Base-by-base conservation (phyloP, 1,139 yeast species). In the Candida pseudoviswanathii region DNA sequence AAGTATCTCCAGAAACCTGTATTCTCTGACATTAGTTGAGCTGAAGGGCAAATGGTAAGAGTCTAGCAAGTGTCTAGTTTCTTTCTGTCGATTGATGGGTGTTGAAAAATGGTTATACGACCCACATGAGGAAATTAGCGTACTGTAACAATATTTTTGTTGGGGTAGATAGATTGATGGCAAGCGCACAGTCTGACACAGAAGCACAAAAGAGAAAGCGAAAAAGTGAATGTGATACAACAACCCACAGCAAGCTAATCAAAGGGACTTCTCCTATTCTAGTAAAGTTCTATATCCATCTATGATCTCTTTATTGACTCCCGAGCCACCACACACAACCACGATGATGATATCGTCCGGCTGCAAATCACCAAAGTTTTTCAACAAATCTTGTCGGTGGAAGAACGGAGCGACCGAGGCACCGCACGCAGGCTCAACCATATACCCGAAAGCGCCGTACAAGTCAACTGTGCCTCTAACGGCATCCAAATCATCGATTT, bases 361-460 rank as follows among this genome's bases (percentile, higher is more conserved):
- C 9, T 52, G 25, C 40, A 73, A 60, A 27, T 58, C 45, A 3
- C 59, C 60, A 43, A 71, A 68, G 10, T 53, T 51, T 30, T 56
- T 51, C 21, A 72, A 54, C 11, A 65, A 46, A 29, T 65, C 63
- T 25, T 52, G 37, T 48, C 65, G 61, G 22, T 59, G 57, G 46
- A 62, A 64, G 1, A 65, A 71, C 9, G 64, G 62, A 0, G 68
- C 58, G 11, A 67, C 55, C 1, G 77, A 64, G 0, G 77, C 77
- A 1, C 78, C 78, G 58, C 78, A 74, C 1, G 79, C 78, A 1
- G 78, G 78, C 51, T 74, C 78, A 3, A 72, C 68, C 21, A 63
- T 47, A 22, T 49, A 54, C 1, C 64, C 62, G 32, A 68, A 66
- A 8, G 52, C 54, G 8, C 65, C 62, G 49, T 61, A 62, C 48